Evolutionary conservation across 176 grass and related monocot species (phyloP).

Genomic region (Elaeis guineensis): DNA sequence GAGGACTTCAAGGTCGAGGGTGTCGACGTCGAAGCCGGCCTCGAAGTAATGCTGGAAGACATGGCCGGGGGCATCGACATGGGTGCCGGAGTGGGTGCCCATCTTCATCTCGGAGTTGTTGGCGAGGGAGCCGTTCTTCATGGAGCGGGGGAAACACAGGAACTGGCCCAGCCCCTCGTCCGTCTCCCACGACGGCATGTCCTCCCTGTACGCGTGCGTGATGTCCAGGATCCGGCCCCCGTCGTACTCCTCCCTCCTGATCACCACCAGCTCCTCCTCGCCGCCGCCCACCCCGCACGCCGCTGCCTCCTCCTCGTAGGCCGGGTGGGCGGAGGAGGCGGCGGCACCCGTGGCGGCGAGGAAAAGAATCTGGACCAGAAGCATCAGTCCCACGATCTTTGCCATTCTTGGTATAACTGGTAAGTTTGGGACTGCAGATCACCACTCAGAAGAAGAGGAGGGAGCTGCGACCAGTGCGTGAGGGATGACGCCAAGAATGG

Average conservation of each 20-base stretch:
- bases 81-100: slow-evolving; percentile 49
- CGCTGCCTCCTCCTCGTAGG: background rate
- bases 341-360: background rate
- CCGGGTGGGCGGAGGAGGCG: slow-evolving; percentile 4
- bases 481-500: too few species aligned
- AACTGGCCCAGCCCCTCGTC: slow-evolving; percentile 32
- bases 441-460: too few species aligned
- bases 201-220: slow-evolving; percentile 58
- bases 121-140: slow-evolving; percentile 55
- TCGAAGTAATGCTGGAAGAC: slow-evolving; percentile 31
- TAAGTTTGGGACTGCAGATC: too few species aligned
- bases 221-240: slow-evolving; percentile 65
- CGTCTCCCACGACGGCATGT: slow-evolving; percentile 37
- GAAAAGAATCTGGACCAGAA: background rate
- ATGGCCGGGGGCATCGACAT: slow-evolving; percentile 61
- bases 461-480: too few species aligned
- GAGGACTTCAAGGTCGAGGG: slow-evolving; percentile 32
- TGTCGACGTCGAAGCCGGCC: slow-evolving; percentile 36
- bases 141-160: slow-evolving; percentile 45
- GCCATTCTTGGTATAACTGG: too few species aligned
- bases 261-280: slow-evolving; percentile 2
- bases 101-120: slow-evolving; percentile 67
- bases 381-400: background rate
- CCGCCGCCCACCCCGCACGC: background rate
- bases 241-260: slow-evolving; percentile 47